phyloP scores from a whole-genome alignment of 805 yeast species.

The Priceomyces castillae region DNA sequence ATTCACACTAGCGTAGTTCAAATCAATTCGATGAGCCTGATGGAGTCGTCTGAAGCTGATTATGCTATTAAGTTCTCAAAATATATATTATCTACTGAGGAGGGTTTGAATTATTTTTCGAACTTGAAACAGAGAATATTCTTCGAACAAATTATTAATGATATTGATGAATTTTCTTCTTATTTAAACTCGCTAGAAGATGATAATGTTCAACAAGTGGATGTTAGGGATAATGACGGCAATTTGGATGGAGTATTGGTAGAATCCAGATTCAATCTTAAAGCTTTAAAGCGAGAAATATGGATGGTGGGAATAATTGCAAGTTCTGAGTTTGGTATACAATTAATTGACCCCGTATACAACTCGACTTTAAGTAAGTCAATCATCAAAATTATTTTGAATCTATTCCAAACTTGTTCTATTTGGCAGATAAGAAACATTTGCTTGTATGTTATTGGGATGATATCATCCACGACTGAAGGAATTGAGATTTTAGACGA shows the following conservation, averaged over 20 bases:
- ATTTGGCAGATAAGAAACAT: slow-evolving; percentile 67
- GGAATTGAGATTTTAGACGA: slow-evolving; percentile 87
- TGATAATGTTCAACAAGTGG: slow-evolving; percentile 13
- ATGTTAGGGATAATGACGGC: slow-evolving; percentile 31
- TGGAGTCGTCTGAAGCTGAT: not conserved
- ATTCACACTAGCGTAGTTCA: slow-evolving; percentile 26
- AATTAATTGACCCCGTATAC: slow-evolving; percentile 33
- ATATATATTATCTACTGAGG: slow-evolving; percentile 73
- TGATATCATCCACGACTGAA: slow-evolving; percentile 66
- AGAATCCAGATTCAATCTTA: not conserved
- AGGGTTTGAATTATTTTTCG: slow-evolving; percentile 65
- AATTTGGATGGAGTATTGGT: slow-evolving; percentile 16
- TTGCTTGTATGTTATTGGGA: slow-evolving; percentile 74
- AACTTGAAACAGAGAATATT: slow-evolving; percentile 39
- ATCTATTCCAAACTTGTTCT: slow-evolving; percentile 28
- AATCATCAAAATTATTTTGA: slow-evolving; percentile 47
- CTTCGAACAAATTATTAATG: slow-evolving; percentile 33
- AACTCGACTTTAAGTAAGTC: slow-evolving; percentile 17
- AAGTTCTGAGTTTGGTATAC: slow-evolving; percentile 66
- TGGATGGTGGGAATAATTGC: slow-evolving; percentile 91
- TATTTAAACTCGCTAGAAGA: slow-evolving; percentile 13
- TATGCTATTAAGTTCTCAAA: slow-evolving; percentile 57
- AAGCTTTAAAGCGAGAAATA: slow-evolving; percentile 59
- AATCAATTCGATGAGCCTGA: slow-evolving; percentile 8
- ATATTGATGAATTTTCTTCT: slow-evolving; percentile 8